Evolutionary conservation across 2,329 filamentous ascomycete genomes (phyloP).

Genomic region (Fusarium sp.): DNA sequence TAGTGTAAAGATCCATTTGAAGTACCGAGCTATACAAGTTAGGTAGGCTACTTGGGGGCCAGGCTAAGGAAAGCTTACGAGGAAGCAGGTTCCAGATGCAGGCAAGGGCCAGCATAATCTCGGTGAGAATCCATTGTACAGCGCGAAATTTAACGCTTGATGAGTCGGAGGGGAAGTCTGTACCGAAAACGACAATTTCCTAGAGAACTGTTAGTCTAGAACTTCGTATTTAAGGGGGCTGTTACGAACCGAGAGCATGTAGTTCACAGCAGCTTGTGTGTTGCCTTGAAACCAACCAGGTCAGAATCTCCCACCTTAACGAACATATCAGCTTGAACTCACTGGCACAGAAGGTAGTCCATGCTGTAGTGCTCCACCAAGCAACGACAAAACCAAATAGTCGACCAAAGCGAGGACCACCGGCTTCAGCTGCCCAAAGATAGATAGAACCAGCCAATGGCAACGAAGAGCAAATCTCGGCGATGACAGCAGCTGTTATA

Average conservation of each 20-base stretch:
- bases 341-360: slow-evolving; percentile 9
- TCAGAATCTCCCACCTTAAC: neutral
- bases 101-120: neutral
- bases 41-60: rapidly evolving
- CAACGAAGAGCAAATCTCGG: slow-evolving; percentile 2
- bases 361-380: slow-evolving; percentile 8
- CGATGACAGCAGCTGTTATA: neutral
- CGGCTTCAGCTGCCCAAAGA: slow-evolving; percentile 11
- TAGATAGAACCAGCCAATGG: neutral
- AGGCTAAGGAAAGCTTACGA: neutral
- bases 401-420: neutral
- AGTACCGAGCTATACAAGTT: neutral
- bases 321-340: rapidly evolving
- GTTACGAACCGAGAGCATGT: slow-evolving; percentile 9
- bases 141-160: slow-evolving; percentile 5
- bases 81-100: slow-evolving; percentile 1
- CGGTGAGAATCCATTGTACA: slow-evolving; percentile 2
- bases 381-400: slow-evolving; percentile 9
- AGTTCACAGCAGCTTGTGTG: slow-evolving; percentile 9
- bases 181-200: slow-evolving; percentile 6
- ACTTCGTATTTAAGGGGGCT: rapidly evolving
- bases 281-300: neutral
- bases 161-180: slow-evolving; percentile 1
- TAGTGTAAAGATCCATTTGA: slow-evolving; percentile 2
- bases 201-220: neutral